phyloP scores from a whole-genome alignment of 805 yeast species.

The Teunomyces funiuensis region DNA sequence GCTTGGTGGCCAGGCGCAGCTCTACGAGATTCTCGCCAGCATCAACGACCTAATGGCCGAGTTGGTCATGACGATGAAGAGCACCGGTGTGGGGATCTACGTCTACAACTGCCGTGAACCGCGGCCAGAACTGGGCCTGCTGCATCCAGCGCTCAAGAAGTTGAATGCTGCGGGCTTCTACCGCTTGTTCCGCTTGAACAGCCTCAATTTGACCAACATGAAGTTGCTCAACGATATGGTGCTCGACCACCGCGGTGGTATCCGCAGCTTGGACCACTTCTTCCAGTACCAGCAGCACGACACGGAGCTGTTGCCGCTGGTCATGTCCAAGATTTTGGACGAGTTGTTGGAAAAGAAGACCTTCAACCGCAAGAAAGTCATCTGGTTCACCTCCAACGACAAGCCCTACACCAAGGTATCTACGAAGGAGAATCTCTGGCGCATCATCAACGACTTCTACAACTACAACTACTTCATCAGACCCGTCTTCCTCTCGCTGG shows the following conservation, averaged over 20 bases:
- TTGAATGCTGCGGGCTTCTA: slow-evolving; percentile 41
- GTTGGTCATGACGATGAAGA: slow-evolving; percentile 61
- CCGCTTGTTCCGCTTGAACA: slow-evolving; percentile 51
- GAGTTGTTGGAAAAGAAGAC: slow-evolving; percentile 52
- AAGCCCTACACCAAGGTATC: slow-evolving; percentile 53
- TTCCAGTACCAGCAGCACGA: slow-evolving; percentile 16
- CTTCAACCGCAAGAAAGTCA: slow-evolving; percentile 53
- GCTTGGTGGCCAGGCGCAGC: slow-evolving; percentile 40
- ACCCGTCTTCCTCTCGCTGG: slow-evolving; percentile 57
- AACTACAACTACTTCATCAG: slow-evolving; percentile 51
- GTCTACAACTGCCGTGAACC: slow-evolving; percentile 47
- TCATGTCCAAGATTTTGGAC: slow-evolving; percentile 54
- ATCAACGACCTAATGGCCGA: slow-evolving; percentile 63
- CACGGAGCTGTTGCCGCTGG: slow-evolving; percentile 27
- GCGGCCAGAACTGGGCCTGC: not conserved
- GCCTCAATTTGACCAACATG: slow-evolving; percentile 57
- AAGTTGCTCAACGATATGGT: slow-evolving; percentile 52
- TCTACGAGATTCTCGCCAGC: slow-evolving; percentile 54
- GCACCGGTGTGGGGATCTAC: slow-evolving; percentile 75
- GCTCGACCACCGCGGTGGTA: slow-evolving; percentile 45
- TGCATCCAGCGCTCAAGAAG: not conserved
- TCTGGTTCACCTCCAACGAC: slow-evolving; percentile 76
- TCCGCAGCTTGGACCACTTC: slow-evolving; percentile 12
- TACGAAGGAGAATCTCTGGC: slow-evolving; percentile 50
- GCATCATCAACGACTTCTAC: slow-evolving; percentile 59